Percentiles rank a stretch among this genome's conserved stretches.
Conservation (phyloP, 345 rosid genomes). For the Arabis alpina region DNA sequence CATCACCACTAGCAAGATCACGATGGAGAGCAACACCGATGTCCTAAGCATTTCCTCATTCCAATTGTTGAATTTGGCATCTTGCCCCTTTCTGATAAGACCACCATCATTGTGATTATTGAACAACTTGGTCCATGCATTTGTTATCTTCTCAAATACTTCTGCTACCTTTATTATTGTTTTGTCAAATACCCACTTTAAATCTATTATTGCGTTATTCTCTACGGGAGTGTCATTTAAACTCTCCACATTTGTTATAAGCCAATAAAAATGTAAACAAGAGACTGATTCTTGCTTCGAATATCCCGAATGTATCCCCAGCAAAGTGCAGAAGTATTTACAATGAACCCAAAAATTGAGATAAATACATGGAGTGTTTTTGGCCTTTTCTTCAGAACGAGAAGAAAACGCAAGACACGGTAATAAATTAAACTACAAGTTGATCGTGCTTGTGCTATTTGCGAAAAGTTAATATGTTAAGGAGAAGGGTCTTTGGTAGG, state of each 20-base stretch:
- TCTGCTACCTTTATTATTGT: constrained; percentile 39
- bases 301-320: too few relatives aligned
- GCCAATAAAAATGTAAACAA: not conserved
- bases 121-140: constrained; percentile 31
- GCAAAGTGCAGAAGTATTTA: too few relatives aligned
- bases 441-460: too few relatives aligned
- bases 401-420: too few relatives aligned
- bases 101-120: not conserved
- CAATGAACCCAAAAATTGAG: too few relatives aligned
- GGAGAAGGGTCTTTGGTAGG: too few relatives aligned
- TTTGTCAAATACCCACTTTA: constrained; percentile 65
- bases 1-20: constrained; percentile 54
- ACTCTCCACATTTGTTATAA: constrained; percentile 34
- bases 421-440: too few relatives aligned
- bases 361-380: too few relatives aligned
- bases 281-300: too few relatives aligned
- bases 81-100: not conserved
- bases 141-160: constrained; percentile 47
- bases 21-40: constrained; percentile 65
- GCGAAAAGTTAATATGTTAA: too few relatives aligned
- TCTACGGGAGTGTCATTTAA: constrained; percentile 49
- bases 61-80: constrained; percentile 36
- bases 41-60: constrained; percentile 59
- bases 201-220: constrained; percentile 46
- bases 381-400: too few relatives aligned